Percentiles rank a stretch among this genome's conserved stretches.
phyloP scores from a whole-genome alignment of 2,329 filamentous ascomycete genomes.

The Akanthomyces dipterigenus region DNA sequence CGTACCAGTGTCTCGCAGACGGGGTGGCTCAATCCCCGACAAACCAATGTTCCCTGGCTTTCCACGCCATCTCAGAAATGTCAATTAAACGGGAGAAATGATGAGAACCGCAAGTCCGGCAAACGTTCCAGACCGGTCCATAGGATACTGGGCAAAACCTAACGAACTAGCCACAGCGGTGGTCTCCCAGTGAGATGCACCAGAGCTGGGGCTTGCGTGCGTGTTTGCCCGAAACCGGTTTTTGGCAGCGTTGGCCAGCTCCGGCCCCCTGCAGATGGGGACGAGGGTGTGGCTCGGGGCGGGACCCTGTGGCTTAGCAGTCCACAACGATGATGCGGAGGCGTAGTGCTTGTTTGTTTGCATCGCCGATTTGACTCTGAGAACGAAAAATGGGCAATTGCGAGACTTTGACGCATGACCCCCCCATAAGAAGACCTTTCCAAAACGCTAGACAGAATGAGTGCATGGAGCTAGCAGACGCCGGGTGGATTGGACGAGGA shows the following conservation, averaged over 20 bases:
- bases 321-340: not conserved
- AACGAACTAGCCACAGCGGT: not conserved
- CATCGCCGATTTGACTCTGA: slow-evolving; percentile 7
- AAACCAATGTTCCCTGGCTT: not conserved
- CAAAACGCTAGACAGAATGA: not conserved
- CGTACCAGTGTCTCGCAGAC: not conserved
- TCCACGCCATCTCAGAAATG: not conserved
- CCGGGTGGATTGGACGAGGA: not conserved
- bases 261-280: not conserved
- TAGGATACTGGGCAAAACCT: not conserved
- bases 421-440: not conserved
- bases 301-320: slow-evolving; percentile 7
- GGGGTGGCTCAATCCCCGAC: not conserved
- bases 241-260: not conserved
- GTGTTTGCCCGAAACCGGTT: not conserved
- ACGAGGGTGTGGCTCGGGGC: not conserved
- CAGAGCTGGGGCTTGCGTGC: not conserved
- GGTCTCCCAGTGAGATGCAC: not conserved
- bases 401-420: not conserved
- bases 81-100: not conserved
- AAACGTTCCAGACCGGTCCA: slow-evolving; percentile 1
- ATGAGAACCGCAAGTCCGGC: not conserved
- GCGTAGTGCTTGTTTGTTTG: not conserved
- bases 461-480: not conserved
- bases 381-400: not conserved